Base-by-base conservation (phyloP, 1,139 yeast species). In the Blastobotrys arbuscula region DNA sequence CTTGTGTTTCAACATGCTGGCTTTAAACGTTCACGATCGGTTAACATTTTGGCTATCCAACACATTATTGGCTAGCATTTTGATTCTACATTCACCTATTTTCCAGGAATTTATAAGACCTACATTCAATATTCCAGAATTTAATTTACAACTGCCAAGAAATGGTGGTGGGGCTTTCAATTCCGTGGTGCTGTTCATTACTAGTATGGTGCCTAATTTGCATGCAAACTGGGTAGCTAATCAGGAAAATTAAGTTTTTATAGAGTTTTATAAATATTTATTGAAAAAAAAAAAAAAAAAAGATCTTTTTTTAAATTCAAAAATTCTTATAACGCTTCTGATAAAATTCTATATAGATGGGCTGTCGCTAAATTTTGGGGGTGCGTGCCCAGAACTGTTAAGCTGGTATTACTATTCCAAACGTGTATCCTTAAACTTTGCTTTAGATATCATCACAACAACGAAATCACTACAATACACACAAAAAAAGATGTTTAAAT, bases 401-500 rank as follows among this genome's bases (percentile, higher is more conserved):
- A n/a, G n/a, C n/a, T n/a, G n/a, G n/a, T n/a, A n/a, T n/a, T n/a
- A n/a, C n/a, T n/a, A n/a, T n/a, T n/a, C n/a, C n/a, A n/a, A 9
- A 26, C 31, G 13, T 13, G 13, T 26, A 26, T 9, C 31, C 31
- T 9, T 26, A 13, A 26, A 9, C 13, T 26, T 26, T 9, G 31
- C 31, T 9, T 9, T 13, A 28, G 31, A 9, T 28, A 28, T 28
- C 31, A 9, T n/a, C 24, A 8, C 28, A 40, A 48, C 36, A 5
- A 33, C 36, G 7, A 5, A 33, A n/a, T n/a, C 36, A 18, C 39
- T n/a, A n/a, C 18, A 18, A 36, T 13, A 39, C 42, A 20, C 20
- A 39, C 42, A 39, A 33, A 15, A 13, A 31, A 15, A 31, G 6
- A 37, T 48, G 41, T 51, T 64, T 24, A 56, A 55, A 50, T 66